Evolutionary conservation across 2,329 filamentous ascomycete genomes (phyloP), one percentile per base, ranked within the genome.

Genomic region (Chrysoporthe deuterocubensis): DNA sequence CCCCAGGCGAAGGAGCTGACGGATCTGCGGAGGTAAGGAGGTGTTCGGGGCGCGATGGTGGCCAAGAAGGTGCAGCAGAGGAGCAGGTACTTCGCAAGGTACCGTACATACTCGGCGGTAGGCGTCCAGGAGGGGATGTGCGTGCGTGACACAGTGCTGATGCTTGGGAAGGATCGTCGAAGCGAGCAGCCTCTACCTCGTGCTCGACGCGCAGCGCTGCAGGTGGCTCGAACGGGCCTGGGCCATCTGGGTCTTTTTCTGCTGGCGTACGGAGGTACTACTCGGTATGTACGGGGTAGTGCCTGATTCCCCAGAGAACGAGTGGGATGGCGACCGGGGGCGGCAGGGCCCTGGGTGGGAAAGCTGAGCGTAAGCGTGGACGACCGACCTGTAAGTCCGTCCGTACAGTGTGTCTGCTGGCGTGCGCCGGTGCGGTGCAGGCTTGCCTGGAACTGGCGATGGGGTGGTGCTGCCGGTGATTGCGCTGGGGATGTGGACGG

Each of bases 261-360:
- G 26, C 26, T 26, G 26, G 26, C 26, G 26, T 26, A 26, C 26
- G 26, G 26, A 26, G 26, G 26, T 26, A 26, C 26, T 26, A 26
- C 26, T 26, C 26, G 26, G 26, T 66, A 66, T 56, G 59, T 63
- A 66, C 68, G 68, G 66, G 68, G 68, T 66, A 68, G 68, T 63
- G 66, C 59, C 66, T 68, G 67, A 68, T 68, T 67, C 62, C 65
- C 67, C 63, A 65, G 57, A 16, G 50, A 34, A 42, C 43, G 54
- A 56, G 62, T 56, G 63, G 52, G 54, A 44, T 61, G 59, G 32
- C 26, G 48, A 21, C 50, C 21, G 50, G 50, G 50, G 50, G 26
- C 50, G 50, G 50, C 50, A 54, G 50, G 50, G 21, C 50, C 50
- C 9, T 40, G 37, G 37, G 37, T 9, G 32, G 50, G 50, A 13